phyloP scores from a whole-genome alignment of 2,329 filamentous ascomycete genomes.

The Aspergillus novoparasiticus region DNA sequence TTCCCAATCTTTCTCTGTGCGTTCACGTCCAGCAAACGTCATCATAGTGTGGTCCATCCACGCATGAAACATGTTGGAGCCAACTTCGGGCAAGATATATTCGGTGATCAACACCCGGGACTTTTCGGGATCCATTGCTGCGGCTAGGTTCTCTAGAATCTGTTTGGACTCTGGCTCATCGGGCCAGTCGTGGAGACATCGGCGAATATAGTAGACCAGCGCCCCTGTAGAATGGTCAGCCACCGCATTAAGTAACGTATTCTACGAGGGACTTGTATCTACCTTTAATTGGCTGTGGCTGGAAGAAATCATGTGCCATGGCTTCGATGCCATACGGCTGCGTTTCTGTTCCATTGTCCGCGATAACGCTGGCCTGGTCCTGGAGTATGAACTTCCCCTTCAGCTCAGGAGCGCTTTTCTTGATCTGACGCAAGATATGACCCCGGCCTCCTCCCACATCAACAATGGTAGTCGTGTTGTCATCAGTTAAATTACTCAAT shows the following conservation, averaged over 20 bases:
- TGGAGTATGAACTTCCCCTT: slow-evolving; percentile 27
- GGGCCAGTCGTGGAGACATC: slow-evolving; percentile 35
- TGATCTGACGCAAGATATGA: slow-evolving; percentile 20
- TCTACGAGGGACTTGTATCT: not conserved
- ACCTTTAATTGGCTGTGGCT: slow-evolving; percentile 26
- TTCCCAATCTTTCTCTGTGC: slow-evolving; percentile 28
- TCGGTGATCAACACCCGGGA: slow-evolving; percentile 30
- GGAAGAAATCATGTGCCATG: slow-evolving; percentile 26
- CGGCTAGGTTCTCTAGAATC: slow-evolving; percentile 26
- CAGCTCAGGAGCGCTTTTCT: slow-evolving; percentile 8
- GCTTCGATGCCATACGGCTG: slow-evolving; percentile 17
- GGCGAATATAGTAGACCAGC: slow-evolving; percentile 35
- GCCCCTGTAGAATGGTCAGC: slow-evolving; percentile 19
- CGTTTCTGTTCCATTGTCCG: slow-evolving; percentile 15
- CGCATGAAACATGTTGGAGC: slow-evolving; percentile 20
- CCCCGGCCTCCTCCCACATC: slow-evolving; percentile 26
- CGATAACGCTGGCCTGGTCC: slow-evolving; percentile 20
- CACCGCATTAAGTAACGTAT: no score
- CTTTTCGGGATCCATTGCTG: slow-evolving; percentile 23
- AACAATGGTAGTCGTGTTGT: slow-evolving; percentile 21
- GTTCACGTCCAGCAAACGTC: slow-evolving; percentile 29
- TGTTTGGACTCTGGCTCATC: slow-evolving; percentile 11
- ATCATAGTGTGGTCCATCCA: slow-evolving; percentile 31
- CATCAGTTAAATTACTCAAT: slow-evolving; percentile 13
- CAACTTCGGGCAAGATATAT: slow-evolving; percentile 27